phyloP scores from a whole-genome alignment of 139 green algal genomes.

The Closterium sp. region DNA sequence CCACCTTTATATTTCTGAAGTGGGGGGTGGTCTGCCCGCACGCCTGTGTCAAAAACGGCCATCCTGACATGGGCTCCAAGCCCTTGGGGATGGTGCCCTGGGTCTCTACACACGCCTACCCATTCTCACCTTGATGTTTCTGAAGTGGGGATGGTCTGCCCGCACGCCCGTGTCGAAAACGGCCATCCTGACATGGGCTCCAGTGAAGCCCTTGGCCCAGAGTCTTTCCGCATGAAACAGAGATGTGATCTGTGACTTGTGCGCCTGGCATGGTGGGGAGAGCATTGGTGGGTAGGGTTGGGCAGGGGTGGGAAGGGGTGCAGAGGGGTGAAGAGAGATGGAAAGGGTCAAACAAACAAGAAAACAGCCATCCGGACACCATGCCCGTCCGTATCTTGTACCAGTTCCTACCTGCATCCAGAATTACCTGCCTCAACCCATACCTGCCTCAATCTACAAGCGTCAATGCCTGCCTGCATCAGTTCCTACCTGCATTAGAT shows the following conservation, averaged over 20 bases:
- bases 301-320: neutral
- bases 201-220: constrained; percentile 79
- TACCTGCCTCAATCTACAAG: no score
- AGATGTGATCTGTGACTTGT: constrained; percentile 40
- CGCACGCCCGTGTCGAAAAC: constrained; percentile 98
- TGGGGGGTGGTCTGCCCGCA: constrained; percentile 85
- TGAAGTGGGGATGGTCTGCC: constrained; percentile 87
- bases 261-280: neutral
- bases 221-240: constrained; percentile 57
- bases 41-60: constrained; percentile 98
- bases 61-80: constrained; percentile 77
- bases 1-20: constrained; percentile 84
- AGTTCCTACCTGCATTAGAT: neutral
- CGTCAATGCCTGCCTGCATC: neutral
- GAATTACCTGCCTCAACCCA: no score
- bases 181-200: constrained; percentile 77
- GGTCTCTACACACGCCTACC: no score
- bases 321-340: neutral
- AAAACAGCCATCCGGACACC: no score
- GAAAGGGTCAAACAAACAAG: no score
- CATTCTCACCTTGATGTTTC: constrained; percentile 72
- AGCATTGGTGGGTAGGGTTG: no score
- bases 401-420: no score
- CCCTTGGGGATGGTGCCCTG: no score
- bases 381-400: no score